Evolutionary conservation across 2,329 filamentous ascomycete species (phyloP), one percentile per base, ranked within the genome.

Genomic region (Aspergillus texensis): DNA sequence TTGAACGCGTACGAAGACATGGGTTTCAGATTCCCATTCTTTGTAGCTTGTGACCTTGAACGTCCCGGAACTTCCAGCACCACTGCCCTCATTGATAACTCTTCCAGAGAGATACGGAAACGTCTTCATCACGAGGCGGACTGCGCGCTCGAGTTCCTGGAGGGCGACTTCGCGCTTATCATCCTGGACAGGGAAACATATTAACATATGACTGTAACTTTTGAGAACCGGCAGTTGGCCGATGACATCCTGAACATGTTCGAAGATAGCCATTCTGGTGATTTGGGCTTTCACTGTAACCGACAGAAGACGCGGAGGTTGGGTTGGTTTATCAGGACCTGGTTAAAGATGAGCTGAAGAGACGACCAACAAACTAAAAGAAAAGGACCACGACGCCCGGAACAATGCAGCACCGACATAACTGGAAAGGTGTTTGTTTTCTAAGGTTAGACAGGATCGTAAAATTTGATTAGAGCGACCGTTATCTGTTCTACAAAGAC

Each of bases 221-320:
- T 70, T 67, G 14, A 72, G 63, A 4, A 70, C 32, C 6, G 69
- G 70, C 2, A 72, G 62, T 39, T 72, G 70, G 28, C 68, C 70
- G 11, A 72, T 59, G 14, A 70, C 54, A 57, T 70, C 69, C 61
- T 67, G 62, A n/a, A 65, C 61, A 21, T 62, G 66, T 21, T 60
- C 57, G 39, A 60, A 65, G 6, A 50, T 58, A 11, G 36, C 21
- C n/a, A 57, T 54, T 11, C 30, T 57, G 30, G n/a, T 62, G 50
- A 30, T 24, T 26, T 19, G 2, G 21, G 11, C 28, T 9, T 10
- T n/a, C 11, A 19, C 14, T 52, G 14, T 30, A 16, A 28, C 26
- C 6, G n/a, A 52, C 16, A 16, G 14, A 6, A 32, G 10, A 30
- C 26, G 16, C 16, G 6, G 19, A 48, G 11, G 6, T 48, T 14